A percentile compares a stretch with the other conserved stretches of the same genome.
Conservation (phyloP, 1,284 basidiomycete species). For the Coriolopsis trogii region DNA sequence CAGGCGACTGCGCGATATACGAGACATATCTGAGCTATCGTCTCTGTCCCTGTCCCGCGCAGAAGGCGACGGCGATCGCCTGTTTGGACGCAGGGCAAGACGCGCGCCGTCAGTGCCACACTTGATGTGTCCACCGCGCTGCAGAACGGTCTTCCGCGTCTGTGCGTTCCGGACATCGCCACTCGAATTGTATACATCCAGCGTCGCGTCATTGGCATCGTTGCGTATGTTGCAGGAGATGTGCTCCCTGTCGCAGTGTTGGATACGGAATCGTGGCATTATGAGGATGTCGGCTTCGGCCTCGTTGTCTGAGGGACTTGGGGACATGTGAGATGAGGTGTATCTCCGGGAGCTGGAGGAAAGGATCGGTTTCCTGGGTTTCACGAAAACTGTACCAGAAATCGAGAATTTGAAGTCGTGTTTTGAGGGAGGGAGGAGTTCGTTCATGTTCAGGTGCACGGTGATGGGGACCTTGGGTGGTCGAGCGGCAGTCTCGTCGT, state of each 20-base stretch:
- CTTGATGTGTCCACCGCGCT: slow-evolving; percentile 57
- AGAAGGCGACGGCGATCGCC: slow-evolving; percentile 16
- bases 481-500: slow-evolving; percentile 26
- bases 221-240: slow-evolving; percentile 59
- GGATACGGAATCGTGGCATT: slow-evolving; percentile 68
- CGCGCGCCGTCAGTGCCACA: slow-evolving; percentile 61
- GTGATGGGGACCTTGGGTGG: slow-evolving; percentile 63
- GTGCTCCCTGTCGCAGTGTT: slow-evolving; percentile 63
- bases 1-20: slow-evolving; percentile 36
- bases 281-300: slow-evolving; percentile 49
- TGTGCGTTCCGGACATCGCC: slow-evolving; percentile 62
- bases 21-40: slow-evolving; percentile 24
- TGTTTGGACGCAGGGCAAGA: slow-evolving; percentile 49
- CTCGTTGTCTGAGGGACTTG: slow-evolving; percentile 34
- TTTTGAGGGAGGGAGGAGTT: slow-evolving; percentile 64
- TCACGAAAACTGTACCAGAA: slow-evolving; percentile 63
- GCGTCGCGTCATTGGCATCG: slow-evolving; percentile 48
- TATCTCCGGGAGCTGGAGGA: slow-evolving; percentile 23
- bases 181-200: slow-evolving; percentile 64
- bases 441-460: slow-evolving; percentile 78
- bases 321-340: slow-evolving; percentile 21
- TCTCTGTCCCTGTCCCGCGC: slow-evolving; percentile 22
- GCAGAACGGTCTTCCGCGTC: slow-evolving; percentile 60
- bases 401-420: slow-evolving; percentile 67
- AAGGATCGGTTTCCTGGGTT: slow-evolving; percentile 41